Evolutionary conservation across 192 early-diverging fungal genomes (phyloP).

Genomic region (Entomortierella lignicola): DNA sequence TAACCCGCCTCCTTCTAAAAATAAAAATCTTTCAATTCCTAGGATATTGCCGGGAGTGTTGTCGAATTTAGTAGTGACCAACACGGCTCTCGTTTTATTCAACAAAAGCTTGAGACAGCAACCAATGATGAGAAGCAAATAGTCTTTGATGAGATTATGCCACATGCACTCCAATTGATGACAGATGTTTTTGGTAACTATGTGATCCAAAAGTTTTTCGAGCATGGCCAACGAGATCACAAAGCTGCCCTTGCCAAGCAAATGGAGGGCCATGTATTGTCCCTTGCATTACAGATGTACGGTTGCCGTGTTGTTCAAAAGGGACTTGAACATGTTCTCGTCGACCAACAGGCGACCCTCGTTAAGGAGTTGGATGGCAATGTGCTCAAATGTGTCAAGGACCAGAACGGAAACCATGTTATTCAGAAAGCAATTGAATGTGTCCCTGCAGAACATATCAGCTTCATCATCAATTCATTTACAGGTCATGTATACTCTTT

Average conservation of each 20-base stretch:
- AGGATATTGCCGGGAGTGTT: conserved; percentile 93
- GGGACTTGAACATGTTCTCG: conserved; percentile 90
- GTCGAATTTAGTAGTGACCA: conserved; percentile 99
- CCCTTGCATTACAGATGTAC: conserved; percentile 98
- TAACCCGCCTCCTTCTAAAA: no score
- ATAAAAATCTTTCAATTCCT: not conserved
- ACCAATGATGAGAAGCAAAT: conserved; percentile 94
- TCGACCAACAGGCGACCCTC: conserved; percentile 91
- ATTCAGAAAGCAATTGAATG: conserved; percentile 99
- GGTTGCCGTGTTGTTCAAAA: conserved; percentile 99
- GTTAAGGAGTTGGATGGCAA: conserved; percentile 94
- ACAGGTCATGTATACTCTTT: conserved; percentile 95
- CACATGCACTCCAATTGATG: conserved; percentile 93
- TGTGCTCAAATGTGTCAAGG: conserved; percentile 98
- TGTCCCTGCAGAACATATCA: conserved; percentile 91
- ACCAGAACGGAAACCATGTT: conserved; percentile 99
- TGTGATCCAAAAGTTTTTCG: conserved; percentile 99
- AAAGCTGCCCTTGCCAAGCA: conserved; percentile 92
- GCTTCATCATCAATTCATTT: conserved; percentile 98
- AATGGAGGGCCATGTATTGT: conserved; percentile 96
- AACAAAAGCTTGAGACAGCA: conserved; percentile 96
- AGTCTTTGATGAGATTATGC: conserved; percentile 96
- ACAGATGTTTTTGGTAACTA: conserved; percentile 99
- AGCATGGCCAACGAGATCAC: conserved; percentile 95
- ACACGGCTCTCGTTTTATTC: conserved; percentile 98